Evolutionary conservation across 2,329 filamentous ascomycete genomes (phyloP).

Genomic region (Fusarium chuoi): DNA sequence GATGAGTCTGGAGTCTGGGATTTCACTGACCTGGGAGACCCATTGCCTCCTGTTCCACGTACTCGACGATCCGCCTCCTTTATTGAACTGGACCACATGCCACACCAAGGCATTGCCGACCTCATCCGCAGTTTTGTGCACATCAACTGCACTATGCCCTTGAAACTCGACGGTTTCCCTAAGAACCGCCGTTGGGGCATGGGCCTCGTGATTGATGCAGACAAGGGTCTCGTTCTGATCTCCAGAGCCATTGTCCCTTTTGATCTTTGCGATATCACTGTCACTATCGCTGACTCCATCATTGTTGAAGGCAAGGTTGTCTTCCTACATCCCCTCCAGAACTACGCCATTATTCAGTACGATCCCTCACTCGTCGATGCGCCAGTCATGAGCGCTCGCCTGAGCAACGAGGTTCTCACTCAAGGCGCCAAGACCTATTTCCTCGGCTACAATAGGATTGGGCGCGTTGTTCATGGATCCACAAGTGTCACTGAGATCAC

Average conservation of each 20-base stretch:
- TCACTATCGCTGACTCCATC: slow-evolving; percentile 96
- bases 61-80: slow-evolving; percentile 85
- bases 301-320: slow-evolving; percentile 94
- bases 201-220: slow-evolving; percentile 96
- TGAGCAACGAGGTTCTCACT: slow-evolving; percentile 84
- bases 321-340: slow-evolving; percentile 95
- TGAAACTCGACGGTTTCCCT: slow-evolving; percentile 98
- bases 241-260: slow-evolving; percentile 95
- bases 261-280: slow-evolving; percentile 93
- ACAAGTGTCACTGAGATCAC: slow-evolving; percentile 98
- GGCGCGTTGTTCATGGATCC: slow-evolving; percentile 90
- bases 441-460: slow-evolving; percentile 97
- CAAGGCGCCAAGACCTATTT: slow-evolving; percentile 96
- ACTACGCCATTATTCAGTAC: slow-evolving; percentile 96
- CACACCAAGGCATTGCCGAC: slow-evolving; percentile 89
- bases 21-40: slow-evolving; percentile 84
- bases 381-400: slow-evolving; percentile 86
- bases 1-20: slow-evolving; percentile 94
- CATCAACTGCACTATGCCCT: slow-evolving; percentile 89
- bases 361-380: slow-evolving; percentile 93
- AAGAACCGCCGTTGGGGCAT: slow-evolving; percentile 94
- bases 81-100: slow-evolving; percentile 88
- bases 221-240: slow-evolving; percentile 93
- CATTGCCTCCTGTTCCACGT: slow-evolving; percentile 78
- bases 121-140: slow-evolving; percentile 95